Base-by-base conservation (phyloP, 345 rosid genomes). In the Bruguiera parviflora region DNA sequence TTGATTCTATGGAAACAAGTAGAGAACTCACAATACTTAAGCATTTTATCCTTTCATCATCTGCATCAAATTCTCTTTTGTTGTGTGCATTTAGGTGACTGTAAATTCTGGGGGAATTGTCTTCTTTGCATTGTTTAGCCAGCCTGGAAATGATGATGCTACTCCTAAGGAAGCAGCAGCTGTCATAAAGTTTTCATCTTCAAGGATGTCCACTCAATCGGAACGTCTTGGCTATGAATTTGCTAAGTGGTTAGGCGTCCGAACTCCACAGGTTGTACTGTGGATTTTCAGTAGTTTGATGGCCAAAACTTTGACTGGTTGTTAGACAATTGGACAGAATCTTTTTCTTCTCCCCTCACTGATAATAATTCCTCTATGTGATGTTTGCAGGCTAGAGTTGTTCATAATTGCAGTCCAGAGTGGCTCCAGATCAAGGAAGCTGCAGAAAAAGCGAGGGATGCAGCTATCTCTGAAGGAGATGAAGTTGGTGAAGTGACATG, bases 41-140 rank as follows among this genome's bases (percentile, higher is more conserved):
- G 5, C 7, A 27, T 29, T 58, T 64, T 43, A 15, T 60, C 9
- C 20, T 74, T 49, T 64, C 63, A 39, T 66, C 63, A 65, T 29
- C 67, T 49, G 29, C 51, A 67, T 79, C 67, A 80, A 75, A 46
- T 68, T 64, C 73, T 78, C 58, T 80, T 68, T 43, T 61, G 76
- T 68, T 72, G 61, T 71, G 66, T 65, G 77, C 65, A 39, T 71
- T 57, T 80, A 92, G 97, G 98, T 93, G 59, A 95, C 96, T 63
- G 97, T 95, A 66, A 95, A 88, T 75, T 95, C 99, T 68, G 99
- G 99, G 27, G 99, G 99, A 72, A 96, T 95, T 81, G 99, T 95
- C 70, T 92, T 95, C 88, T 95, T 95, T 86, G 98, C 96, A 59
- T 76, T 95, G 64, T 90, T 92, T 84, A 86, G 81, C 70, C 89